Evolutionary conservation across 2,329 filamentous ascomycete species (phyloP), one percentile per base, ranked within the genome.

Genomic region (Penicillium decumbens): DNA sequence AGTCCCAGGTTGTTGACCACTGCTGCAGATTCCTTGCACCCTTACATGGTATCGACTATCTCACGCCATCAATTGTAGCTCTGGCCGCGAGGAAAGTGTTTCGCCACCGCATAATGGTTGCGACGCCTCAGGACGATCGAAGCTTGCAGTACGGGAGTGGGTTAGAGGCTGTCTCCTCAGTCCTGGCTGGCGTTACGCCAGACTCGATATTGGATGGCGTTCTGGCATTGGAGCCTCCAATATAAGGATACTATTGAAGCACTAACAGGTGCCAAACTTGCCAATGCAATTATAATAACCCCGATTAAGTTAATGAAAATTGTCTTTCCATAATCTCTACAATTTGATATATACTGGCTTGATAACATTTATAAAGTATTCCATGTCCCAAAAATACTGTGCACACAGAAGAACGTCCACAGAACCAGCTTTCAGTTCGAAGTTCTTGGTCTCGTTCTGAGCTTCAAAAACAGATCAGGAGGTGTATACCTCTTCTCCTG

Each of bases 61-160:
- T 89, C 4, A 90, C 91, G 0, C 92, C 93, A 0, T 87, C 89
- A 1, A 79, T 97, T 24, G 85, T 96, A 18, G 82, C 79, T 6
- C 76, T 98, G 40, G 93, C 93, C 4, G 84, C 86, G 1, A 82
- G 82, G 53, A 97, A 97, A 72, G 80, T 95, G 23, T 98, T 95
- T 65, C 78, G 87, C 15, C 93, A 98, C 72, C 84, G 90, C 7
- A 83, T 98, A 28, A 71, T 80, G 12, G 79, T 96, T 47, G 82
- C 86, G 0, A 71, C 73, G 1, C 79, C 88, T 1, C 79, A 82
- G 53, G 81, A 83, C 49, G 93, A 97, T 72, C 79, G 90, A 41
- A 96, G 90, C 66, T 80, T 95, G 75, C 89, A 95, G 67, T 98
- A 95, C 83, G 93, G 93, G 0, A 96, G 92, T 67, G 83, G 87